Evolutionary conservation across 371 early-diverging fungal species (phyloP), one percentile per base, ranked within the genome.

Genomic region (Furculomyces boomerangus): DNA sequence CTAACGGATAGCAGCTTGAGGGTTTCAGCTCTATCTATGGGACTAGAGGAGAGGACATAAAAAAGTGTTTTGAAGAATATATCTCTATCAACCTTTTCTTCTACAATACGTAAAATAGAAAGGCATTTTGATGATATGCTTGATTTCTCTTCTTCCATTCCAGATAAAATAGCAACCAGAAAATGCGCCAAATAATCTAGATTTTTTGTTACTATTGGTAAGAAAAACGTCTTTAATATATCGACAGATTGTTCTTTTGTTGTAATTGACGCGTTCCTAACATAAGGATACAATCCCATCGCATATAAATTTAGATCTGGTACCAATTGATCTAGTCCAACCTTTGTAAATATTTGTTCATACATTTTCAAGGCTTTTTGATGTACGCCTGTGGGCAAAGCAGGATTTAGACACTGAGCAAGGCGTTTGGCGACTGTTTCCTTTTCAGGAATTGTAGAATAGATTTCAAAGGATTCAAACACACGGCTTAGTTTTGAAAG

Each of bases 351-450:
- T n/a, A 98, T 78, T 47, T 83, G 80, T 2, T 72, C 75, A 66
- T 98, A 99, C 1, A 91, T 84, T 53, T 89, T 85, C 44, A 99
- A 60, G 2, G 93, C 84, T 68, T 95, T 98, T 64, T 88, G 91
- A 67, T 99, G 99, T 20, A 98, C 97, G 22, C 99, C 99, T 25
- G 95, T 84, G 8, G 99, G 99, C n/a, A 99, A 74, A 18, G 90
- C 91, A 14, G 97, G 98, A 64, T 98, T 97, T 51, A 99, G 77
- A 57, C 95, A 97, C 61, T 99, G 99, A 0, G 93, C 95, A 31
- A 99, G 72, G 24, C 99, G 81, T 73, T 96, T 96, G 47, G 90
- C 82, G 3, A 99, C 83, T 0, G 86, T 71, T 26, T 84, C 76
- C 60, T 90, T 90, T 39, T 80, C 76, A 26, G 98, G 96, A 41